Evolutionary conservation across 2,329 filamentous ascomycete species (phyloP), one percentile per base, ranked within the genome.

Genomic region (Parafenestella ontariensis): DNA sequence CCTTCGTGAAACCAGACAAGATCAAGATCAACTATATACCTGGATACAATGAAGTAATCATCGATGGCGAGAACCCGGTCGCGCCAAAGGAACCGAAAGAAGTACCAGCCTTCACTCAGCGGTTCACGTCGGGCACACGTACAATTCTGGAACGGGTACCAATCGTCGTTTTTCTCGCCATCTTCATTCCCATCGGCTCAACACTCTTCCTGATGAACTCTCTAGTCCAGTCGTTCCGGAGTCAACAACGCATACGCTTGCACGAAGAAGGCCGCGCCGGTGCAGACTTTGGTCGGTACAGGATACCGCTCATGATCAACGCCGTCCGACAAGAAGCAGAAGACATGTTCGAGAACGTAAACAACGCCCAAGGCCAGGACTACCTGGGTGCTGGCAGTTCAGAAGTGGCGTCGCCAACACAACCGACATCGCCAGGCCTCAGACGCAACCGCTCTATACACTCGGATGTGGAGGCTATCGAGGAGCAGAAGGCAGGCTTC

Each of bases 281-380:
- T 5, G 81, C 91, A 49, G 82, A 87, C 49, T 81, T 90, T 15
- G 81, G 85, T 15, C 83, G 86, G 44, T 96, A 96, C 69, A 85
- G 90, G 18, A 84, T 93, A 26, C 90, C 91, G 0, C 78, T 95
- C 9, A 70, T 74, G 62, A 66, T 94, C 62, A 88, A 90, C 62
- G 88, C 90, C 52, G 85, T 93, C 21, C 89, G 89, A 36, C 86
- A 85, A 51, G 88, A 88, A 21, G 88, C 94, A 13, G 92, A 96
- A 69, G 86, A 89, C 45, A 87, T 87, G 1, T 92, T 91, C 66
- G 91, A 92, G 73, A 85, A 86, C 34, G 80, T 91, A 43, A 91
- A 89, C 69, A 85, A 82, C 59, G 80, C 84, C 2, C 89, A 91
- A 65, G 80, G 82, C 46, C 86, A 92, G 56, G 87, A 91, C 44